Base-by-base conservation (phyloP, 148 eudicot species). In the Suaeda aralocaspica region DNA sequence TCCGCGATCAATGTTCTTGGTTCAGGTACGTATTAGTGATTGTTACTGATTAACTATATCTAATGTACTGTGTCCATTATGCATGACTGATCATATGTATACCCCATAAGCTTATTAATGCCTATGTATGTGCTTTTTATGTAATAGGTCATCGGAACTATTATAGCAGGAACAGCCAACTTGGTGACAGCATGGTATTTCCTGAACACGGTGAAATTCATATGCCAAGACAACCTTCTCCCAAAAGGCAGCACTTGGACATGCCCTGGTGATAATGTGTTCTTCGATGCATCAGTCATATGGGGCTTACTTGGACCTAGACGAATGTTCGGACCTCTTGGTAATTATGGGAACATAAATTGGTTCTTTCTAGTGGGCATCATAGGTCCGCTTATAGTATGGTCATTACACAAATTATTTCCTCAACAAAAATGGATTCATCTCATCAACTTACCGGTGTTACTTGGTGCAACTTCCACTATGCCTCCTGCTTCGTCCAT, bases 1-100 rank as follows among this genome's bases (percentile, higher is more conserved):
- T 81, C 98, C 98, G 55, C 88, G 89, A 79, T 92, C 98, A 8
- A 92, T 92, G 98, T 92, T 92, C 82, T 71, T 92, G 73, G 96
- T 92, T 72, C 98, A 90, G 98, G 98, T 92, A 85, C 22, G 3
- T 18, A 12, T 26, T 28, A 34, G 0, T 57, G 2, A 28, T 15
- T 57, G 15, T 1, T n/a, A n/a, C n/a, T n/a, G n/a, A n/a, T n/a
- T n/a, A n/a, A n/a, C n/a, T n/a, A n/a, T n/a, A n/a, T n/a, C n/a
- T n/a, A n/a, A n/a, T n/a, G n/a, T n/a, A n/a, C n/a, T n/a, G n/a
- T n/a, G n/a, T n/a, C n/a, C n/a, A n/a, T n/a, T n/a, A n/a, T n/a
- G n/a, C n/a, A n/a, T n/a, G n/a, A n/a, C n/a, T n/a, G n/a, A n/a
- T n/a, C n/a, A n/a, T n/a, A n/a, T n/a, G n/a, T n/a, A n/a, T n/a